Evolutionary conservation across 1,139 yeast species (phyloP).

Genomic region (Blastobotrys petasosporus): DNA sequence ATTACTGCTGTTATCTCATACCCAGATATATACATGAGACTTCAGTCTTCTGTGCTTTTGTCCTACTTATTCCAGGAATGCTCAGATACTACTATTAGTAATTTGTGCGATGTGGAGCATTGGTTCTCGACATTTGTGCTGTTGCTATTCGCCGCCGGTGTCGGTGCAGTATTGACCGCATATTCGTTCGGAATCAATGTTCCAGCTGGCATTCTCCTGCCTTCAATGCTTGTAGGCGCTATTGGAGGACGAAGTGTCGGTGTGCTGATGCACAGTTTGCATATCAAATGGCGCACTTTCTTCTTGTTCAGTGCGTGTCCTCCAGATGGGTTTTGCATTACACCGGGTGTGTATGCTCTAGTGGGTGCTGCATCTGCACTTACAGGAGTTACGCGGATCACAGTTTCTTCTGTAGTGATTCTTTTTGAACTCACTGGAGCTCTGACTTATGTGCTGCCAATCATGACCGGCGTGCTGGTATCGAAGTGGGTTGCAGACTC

Average conservation of each 20-base stretch:
- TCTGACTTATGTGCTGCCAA: constrained; percentile 78
- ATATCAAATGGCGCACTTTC: constrained; percentile 27
- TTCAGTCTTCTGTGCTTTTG: constrained; percentile 52
- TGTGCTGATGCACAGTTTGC: constrained; percentile 40
- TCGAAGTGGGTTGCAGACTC: constrained; percentile 45
- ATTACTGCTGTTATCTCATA: constrained; percentile 52
- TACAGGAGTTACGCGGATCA: constrained; percentile 87
- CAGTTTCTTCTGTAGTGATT: constrained; percentile 88
- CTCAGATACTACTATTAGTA: constrained; percentile 24
- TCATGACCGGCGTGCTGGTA: constrained; percentile 59
- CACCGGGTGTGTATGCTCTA: constrained; percentile 92
- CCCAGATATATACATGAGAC: constrained; percentile 48
- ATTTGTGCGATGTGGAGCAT: constrained; percentile 34
- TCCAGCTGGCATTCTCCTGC: constrained; percentile 75
- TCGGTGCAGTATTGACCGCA: constrained; percentile 54
- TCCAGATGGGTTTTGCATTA: constrained; percentile 56
- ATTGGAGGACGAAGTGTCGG: constrained; percentile 65
- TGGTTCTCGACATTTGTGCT: constrained; percentile 28
- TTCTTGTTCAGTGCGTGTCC: constrained; percentile 33
- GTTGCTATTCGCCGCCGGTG: constrained; percentile 43
- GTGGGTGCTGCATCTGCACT: constrained; percentile 97
- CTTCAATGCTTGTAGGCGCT: constrained; percentile 67
- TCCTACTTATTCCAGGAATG: constrained; percentile 64
- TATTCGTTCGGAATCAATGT: constrained; percentile 60
- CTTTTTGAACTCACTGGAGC: constrained; percentile 98